Conservation (phyloP, 2,329 filamentous ascomycete species). For the Nannizziopsis barbatae region DNA sequence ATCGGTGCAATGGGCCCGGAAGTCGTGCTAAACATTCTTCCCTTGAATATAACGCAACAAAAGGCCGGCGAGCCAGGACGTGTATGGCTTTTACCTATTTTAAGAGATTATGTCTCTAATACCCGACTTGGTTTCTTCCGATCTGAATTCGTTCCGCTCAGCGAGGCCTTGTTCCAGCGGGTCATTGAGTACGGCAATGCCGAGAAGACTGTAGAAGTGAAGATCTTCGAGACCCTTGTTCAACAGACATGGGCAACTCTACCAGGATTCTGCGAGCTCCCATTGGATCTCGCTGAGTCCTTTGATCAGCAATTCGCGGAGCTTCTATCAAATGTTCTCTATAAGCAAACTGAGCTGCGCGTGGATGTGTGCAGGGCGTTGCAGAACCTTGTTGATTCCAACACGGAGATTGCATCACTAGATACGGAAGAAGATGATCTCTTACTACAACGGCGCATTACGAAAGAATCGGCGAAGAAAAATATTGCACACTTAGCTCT, state of each 20-base stretch:
- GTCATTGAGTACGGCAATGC: conserved; percentile 70
- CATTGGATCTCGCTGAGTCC: conserved; percentile 61
- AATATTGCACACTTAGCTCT: conserved; percentile 71
- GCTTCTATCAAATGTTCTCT: conserved; percentile 79
- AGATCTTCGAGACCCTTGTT: conserved; percentile 94
- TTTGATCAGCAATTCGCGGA: conserved; percentile 88
- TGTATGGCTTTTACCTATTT: conserved; percentile 87
- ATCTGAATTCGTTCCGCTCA: conserved; percentile 74
- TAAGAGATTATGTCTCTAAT: conserved; percentile 82
- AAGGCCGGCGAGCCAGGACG: conserved; percentile 67
- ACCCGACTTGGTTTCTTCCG: conserved; percentile 79
- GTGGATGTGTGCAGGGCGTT: conserved; percentile 78
- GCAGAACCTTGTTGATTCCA: conserved; percentile 81
- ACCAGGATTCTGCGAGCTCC: conserved; percentile 88
- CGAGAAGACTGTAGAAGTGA: conserved; percentile 89
- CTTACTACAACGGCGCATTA: conserved; percentile 65
- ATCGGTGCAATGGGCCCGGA: conserved; percentile 84
- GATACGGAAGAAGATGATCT: conserved; percentile 60
- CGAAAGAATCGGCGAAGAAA: conserved; percentile 60
- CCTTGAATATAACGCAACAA: conserved; percentile 72
- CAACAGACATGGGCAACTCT: conserved; percentile 91
- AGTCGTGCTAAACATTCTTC: conserved; percentile 67
- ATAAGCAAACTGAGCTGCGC: conserved; percentile 78
- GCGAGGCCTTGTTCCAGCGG: conserved; percentile 77
- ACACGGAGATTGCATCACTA: conserved; percentile 64